Evolutionary conservation across 805 yeast genomes (phyloP).

Genomic region (Starmerella vaccinii): DNA sequence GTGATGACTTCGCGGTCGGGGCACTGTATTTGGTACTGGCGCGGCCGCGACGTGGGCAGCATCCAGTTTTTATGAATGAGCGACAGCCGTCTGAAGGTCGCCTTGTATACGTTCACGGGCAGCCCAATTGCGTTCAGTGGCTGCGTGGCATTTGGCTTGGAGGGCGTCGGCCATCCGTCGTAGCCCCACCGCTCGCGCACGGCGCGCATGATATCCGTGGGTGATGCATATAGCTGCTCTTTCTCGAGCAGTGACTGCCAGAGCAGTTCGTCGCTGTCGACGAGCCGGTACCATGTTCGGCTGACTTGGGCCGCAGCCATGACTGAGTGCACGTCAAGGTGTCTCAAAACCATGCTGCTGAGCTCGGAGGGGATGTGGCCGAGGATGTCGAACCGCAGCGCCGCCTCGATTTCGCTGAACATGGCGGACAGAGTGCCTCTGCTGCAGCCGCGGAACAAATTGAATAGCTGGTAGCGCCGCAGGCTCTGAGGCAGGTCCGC

Average conservation of each 20-base stretch:
- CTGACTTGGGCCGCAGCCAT: slow-evolving; percentile 55
- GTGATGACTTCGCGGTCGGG: slow-evolving; percentile 61
- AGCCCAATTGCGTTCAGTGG: slow-evolving; percentile 23
- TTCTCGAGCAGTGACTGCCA: slow-evolving; percentile 60
- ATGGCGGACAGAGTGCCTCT: slow-evolving; percentile 54
- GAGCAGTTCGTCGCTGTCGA: slow-evolving; percentile 47
- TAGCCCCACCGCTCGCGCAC: slow-evolving; percentile 29
- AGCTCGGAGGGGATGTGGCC: slow-evolving; percentile 66
- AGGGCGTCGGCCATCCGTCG: slow-evolving; percentile 26
- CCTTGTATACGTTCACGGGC: slow-evolving; percentile 37
- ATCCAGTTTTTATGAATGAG: slow-evolving; percentile 67
- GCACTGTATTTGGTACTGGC: slow-evolving; percentile 44
- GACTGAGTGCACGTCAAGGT: slow-evolving; percentile 55
- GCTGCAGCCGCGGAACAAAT: slow-evolving; percentile 48
- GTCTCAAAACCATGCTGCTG: slow-evolving; percentile 49
- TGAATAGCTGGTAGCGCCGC: slow-evolving; percentile 43
- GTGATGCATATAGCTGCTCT: slow-evolving; percentile 49
- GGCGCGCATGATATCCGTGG: slow-evolving; percentile 39
- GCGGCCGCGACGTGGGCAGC: slow-evolving; percentile 62
- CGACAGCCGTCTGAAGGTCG: slow-evolving; percentile 50
- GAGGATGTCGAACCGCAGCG: slow-evolving; percentile 65
- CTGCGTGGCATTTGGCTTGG: not conserved
- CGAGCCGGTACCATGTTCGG: slow-evolving; percentile 56
- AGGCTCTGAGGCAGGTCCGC: slow-evolving; percentile 37
- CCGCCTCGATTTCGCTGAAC: slow-evolving; percentile 40